Evolutionary conservation across 2,329 filamentous ascomycete species (phyloP).

Genomic region (Fonsecaea nubica): DNA sequence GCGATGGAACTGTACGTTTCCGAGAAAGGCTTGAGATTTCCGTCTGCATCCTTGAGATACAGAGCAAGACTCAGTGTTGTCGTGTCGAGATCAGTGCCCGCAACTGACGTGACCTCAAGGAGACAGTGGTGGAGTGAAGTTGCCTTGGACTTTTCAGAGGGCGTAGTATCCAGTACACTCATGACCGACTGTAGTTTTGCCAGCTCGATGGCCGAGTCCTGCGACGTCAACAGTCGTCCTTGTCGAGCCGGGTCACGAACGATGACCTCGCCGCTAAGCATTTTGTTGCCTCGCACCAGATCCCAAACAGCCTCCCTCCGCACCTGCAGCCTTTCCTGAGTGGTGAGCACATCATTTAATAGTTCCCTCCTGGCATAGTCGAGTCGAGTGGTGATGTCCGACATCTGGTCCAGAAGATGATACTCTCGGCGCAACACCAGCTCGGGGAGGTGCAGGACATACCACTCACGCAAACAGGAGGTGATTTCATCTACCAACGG

Average conservation of each 20-base stretch:
- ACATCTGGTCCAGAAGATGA: conserved; percentile 77
- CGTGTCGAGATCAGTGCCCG: conserved; percentile 75
- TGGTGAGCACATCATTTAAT: conserved; percentile 90
- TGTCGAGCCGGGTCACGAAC: conserved; percentile 85
- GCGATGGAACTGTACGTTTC: conserved; percentile 77
- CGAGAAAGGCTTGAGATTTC: conserved; percentile 71
- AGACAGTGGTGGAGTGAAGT: conserved; percentile 68
- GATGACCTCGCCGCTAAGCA: conserved; percentile 91
- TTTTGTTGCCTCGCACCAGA: conserved; percentile 89
- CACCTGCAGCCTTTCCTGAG: conserved; percentile 77
- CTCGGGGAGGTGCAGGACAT: conserved; percentile 94
- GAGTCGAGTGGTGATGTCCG: conserved; percentile 78
- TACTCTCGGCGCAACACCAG: conserved; percentile 85
- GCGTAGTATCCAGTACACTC: conserved; percentile 88
- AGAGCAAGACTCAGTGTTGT: conserved; percentile 80
- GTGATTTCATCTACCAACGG: conserved; percentile 97
- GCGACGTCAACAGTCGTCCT: conserved; percentile 84
- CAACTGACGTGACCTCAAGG: conserved; percentile 82
- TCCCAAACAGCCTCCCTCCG: conserved; percentile 96
- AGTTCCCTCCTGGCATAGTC: conserved; percentile 87
- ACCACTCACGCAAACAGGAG: conserved; percentile 96
- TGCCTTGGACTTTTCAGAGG: conserved; percentile 70
- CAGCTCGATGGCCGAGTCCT: conserved; percentile 91
- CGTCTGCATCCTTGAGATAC: conserved; percentile 71
- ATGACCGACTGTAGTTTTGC: conserved; percentile 93